A percentile compares a stretch with the other conserved stretches of the same genome.
Evolutionary conservation across 257 asterid genomes (phyloP).

Genomic region (Vinca minor): DNA sequence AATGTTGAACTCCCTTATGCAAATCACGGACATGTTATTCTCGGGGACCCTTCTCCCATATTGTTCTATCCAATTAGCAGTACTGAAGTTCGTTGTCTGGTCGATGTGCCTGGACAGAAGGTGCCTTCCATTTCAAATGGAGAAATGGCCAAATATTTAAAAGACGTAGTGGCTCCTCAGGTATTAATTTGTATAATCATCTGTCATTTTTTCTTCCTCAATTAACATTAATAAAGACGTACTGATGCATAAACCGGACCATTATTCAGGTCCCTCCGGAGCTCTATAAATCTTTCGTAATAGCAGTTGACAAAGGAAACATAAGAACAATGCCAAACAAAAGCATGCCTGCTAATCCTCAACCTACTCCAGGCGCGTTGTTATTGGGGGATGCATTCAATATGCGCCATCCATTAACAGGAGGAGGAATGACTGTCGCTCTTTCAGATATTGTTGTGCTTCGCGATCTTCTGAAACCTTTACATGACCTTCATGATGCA

Average conservation of each 20-base stretch:
- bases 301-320: constrained; percentile 26
- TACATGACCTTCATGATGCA: constrained; percentile 19
- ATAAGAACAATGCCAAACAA: constrained; percentile 34
- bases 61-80: constrained; percentile 32
- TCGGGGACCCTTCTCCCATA: constrained; percentile 30
- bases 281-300: constrained; percentile 22
- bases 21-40: constrained; percentile 31
- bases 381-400: constrained; percentile 36
- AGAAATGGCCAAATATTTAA: constrained; percentile 25
- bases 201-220: too few species aligned
- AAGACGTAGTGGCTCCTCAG: constrained; percentile 30
- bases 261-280: constrained; percentile 24
- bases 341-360: constrained; percentile 38
- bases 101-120: constrained; percentile 33
- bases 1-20: constrained; percentile 26
- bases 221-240: neutral
- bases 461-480: constrained; percentile 26
- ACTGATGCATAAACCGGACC: too few species aligned
- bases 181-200: constrained; percentile 6
- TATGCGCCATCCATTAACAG: constrained; percentile 36
- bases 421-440: constrained; percentile 42
- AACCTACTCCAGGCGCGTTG: constrained; percentile 31
- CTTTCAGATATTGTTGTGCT: constrained; percentile 28
- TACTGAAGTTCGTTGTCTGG: constrained; percentile 28
- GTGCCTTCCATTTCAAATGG: constrained; percentile 34